These are phyloP conservation scores for Venturia effusa DNA, from an alignment of 2,329 filamentous ascomycete species.

Conservation along the genomic window DNA sequence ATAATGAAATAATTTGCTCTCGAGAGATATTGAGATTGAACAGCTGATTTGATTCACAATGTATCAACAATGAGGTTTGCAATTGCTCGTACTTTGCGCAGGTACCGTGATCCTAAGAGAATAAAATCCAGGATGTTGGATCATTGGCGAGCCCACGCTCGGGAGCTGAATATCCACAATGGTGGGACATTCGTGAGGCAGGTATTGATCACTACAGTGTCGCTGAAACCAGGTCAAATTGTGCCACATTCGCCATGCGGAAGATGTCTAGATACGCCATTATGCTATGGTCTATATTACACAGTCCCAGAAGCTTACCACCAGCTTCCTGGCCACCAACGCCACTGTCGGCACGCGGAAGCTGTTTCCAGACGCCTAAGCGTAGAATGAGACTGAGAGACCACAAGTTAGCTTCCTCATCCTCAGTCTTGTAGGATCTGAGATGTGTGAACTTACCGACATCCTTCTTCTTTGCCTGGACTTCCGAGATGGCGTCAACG, in stretches of 20 bases:
- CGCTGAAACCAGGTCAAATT: background rate
- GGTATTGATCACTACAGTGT: background rate
- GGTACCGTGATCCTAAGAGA: too few relatives aligned
- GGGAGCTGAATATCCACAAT: too few relatives aligned
- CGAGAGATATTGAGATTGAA: background rate
- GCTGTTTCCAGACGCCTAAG: background rate
- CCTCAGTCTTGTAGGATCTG: too few relatives aligned
- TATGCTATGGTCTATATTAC: background rate
- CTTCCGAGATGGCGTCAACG: conserved; percentile 94
- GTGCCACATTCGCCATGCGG: background rate
- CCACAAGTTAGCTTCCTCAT: background rate
- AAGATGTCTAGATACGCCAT: background rate
- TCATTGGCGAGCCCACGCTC: too few relatives aligned
- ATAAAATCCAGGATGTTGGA: too few relatives aligned
- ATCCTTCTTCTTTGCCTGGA: conserved; percentile 84
- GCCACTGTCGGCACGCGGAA: background rate
- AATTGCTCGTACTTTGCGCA: too few relatives aligned
- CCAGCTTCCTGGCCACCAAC: background rate
- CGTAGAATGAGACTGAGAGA: background rate
- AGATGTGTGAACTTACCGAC: background rate
- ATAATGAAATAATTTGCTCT: background rate
- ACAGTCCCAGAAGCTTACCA: background rate
- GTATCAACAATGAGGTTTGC: too few relatives aligned
- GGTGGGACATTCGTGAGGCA: too few relatives aligned
- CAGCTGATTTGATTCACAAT: too few relatives aligned